Base-by-base conservation (phyloP, 148 eudicot species). In the Chenopodium quinoa region DNA sequence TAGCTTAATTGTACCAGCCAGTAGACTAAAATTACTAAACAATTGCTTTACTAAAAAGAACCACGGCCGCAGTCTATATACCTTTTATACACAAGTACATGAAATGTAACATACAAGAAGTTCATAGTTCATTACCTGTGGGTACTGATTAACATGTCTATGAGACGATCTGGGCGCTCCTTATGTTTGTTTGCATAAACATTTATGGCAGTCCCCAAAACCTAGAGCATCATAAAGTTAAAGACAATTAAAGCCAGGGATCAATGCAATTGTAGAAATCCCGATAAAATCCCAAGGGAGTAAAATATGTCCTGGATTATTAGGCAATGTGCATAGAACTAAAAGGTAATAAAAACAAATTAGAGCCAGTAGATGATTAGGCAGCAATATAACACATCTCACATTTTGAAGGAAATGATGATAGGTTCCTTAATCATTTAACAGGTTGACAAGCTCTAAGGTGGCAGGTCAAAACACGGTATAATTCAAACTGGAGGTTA, bases 121-220 rank as follows among this genome's bases (percentile, higher is more conserved):
- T 71, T 48, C 34, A 79, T 46, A 31, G 56, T n/a, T 79, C 23
- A 73, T 84, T 88, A 95, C 98, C 97, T 96, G 92, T 96, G 99
- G 84, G 92, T 92, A 77, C 98, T 96, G n/a, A 86, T 93, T 81
- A 96, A 81, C 98, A 93, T 93, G 88, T 96, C 99, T 87, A 96
- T 96, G 83, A 96, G 99, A 78, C 99, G 99, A 86, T 93, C 99
- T 50, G 99, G 99, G 29, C 99, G 93, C 85, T 96, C 99, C 83
- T 96, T 96, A 85, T 96, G 99, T 85, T 89, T 93, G 89, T 96
- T 96, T 71, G 99, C 99, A 76, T 96, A 96, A 32, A 96, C 98
- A 87, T 90, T 96, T 44, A 96, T 94, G 65, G 99, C 99, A 77
- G 98, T 97, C 56, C 99, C 99, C 89, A 96, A 83, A 81, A 94